phyloP scores from a whole-genome alignment of 2,329 filamentous ascomycete genomes.

The Stachybotrys chlorohalonatus region DNA sequence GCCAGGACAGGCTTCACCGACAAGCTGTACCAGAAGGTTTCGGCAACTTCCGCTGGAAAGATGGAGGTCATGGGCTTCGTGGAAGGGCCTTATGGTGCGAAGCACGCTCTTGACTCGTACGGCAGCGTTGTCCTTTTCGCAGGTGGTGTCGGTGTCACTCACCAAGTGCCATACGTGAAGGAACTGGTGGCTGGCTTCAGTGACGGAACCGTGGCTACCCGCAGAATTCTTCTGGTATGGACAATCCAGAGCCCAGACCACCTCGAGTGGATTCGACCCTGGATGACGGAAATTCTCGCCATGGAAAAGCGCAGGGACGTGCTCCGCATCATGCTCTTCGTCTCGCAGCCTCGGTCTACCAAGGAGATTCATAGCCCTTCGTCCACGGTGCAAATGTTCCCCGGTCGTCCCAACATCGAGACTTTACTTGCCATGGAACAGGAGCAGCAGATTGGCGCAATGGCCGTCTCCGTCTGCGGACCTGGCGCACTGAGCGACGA shows the following conservation, averaged over 20 bases:
- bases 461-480: constrained; percentile 68
- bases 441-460: constrained; percentile 63
- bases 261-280: constrained; percentile 73
- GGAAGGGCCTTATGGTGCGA: constrained; percentile 70
- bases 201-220: constrained; percentile 60
- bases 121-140: constrained; percentile 73
- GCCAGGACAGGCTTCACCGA: constrained; percentile 67
- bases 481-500: constrained; percentile 67
- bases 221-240: constrained; percentile 69
- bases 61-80: constrained; percentile 57
- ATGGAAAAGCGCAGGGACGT: constrained; percentile 68
- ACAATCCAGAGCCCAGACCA: constrained; percentile 72
- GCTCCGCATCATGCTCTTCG: constrained; percentile 69
- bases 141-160: constrained; percentile 72
- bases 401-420: constrained; percentile 65
- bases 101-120: constrained; percentile 64
- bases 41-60: constrained; percentile 48
- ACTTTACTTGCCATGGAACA: constrained; percentile 66
- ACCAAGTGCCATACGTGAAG: constrained; percentile 67
- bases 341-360: constrained; percentile 63
- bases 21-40: constrained; percentile 58
- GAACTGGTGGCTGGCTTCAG: constrained; percentile 61
- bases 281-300: constrained; percentile 72
- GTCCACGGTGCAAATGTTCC: constrained; percentile 76
- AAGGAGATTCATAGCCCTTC: constrained; percentile 76